Base-by-base conservation (phyloP, 139 green algal genomes). In the Desmodesmus armatus region DNA sequence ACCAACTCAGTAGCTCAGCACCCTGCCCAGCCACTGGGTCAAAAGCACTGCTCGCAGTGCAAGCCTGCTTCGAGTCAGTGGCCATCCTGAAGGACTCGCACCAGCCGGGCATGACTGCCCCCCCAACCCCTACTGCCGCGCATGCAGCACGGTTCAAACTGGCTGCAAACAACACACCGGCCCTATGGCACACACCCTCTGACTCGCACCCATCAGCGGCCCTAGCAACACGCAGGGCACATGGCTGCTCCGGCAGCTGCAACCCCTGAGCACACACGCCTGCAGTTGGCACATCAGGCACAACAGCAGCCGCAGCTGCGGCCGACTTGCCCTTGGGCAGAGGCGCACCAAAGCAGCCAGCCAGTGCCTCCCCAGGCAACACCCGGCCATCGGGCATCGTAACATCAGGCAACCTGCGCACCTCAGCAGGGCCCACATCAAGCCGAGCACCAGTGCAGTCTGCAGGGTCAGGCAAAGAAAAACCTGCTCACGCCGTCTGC, bases 401-500 rank as follows among this genome's bases (percentile, higher is more conserved):
- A 2, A 80, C 15, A 3, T 60, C 41, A 31, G 41, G 40, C 40
- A 65, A 27, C 40, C 65, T 60, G 41, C 5, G 23, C 11, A 7
- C 41, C 15, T 13, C 5, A 6, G 29, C 2, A 63, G 21, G 41
- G 21, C 49, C 75, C 29, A 5, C 3, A 43, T 72, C 75, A 33
- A 82, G 33, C 53, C 35, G 23, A 25, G 51, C 75, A n/a, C 75
- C 75, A 35, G 53, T 53, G 25, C 3, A 39, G 29, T 82, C 75
- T 35, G 41, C 31, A 25, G n/a, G 75, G 21, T 11, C 17, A 60
- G 7, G 31, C 7, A 9, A 53, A 33, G 4, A 53, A 53, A 33
- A 78, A 71, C 25, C 83, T 62, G 62, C 83, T 88, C 4, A 84
- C 63, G 0, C 29, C 83, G 37, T 88, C 78, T 21, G 60, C 83